A percentile compares a stretch with the other conserved stretches of the same genome.
Evolutionary conservation across 2,329 filamentous ascomycete species (phyloP).

Genomic region (Cyphellophora europaea): DNA sequence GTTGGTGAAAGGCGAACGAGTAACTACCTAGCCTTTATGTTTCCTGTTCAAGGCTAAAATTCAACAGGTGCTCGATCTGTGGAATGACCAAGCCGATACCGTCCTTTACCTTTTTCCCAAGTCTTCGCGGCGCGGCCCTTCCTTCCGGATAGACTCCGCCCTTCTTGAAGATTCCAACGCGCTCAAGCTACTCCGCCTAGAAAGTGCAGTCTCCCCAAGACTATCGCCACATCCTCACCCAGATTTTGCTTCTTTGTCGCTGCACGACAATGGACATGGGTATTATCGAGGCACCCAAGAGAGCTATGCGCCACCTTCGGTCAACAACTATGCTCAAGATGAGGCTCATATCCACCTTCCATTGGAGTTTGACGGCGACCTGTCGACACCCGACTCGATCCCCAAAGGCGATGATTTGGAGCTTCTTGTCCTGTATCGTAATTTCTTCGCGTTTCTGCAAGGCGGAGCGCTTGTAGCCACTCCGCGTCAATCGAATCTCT

Average conservation of each 20-base stretch:
- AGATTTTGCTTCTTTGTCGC: not conserved
- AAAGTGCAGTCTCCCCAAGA: not conserved
- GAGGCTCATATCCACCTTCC: constrained; percentile 42
- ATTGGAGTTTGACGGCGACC: constrained; percentile 45
- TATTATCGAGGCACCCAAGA: not conserved
- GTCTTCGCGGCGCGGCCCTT: constrained; percentile 45
- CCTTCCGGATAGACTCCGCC: constrained; percentile 52
- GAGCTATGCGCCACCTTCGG: not conserved
- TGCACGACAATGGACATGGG: not conserved
- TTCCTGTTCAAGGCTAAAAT: no score
- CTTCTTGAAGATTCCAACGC: constrained; percentile 44
- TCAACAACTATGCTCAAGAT: not conserved
- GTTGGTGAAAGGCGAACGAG: constrained; percentile 42
- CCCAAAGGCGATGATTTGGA: constrained; percentile 43
- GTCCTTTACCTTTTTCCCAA: constrained; percentile 54
- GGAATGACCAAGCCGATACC: constrained; percentile 55
- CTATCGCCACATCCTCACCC: not conserved
- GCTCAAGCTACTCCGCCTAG: constrained; percentile 4
- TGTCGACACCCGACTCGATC: constrained; percentile 25
- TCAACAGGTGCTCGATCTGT: constrained; percentile 46
- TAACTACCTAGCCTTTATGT: constrained; percentile 24
- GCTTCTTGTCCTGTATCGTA: constrained; percentile 49
- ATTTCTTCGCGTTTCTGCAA: constrained; percentile 55
- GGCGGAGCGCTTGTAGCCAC: constrained; percentile 54
- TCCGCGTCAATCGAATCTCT: constrained; percentile 43